phyloP scores from a whole-genome alignment of 2,329 filamentous ascomycete species.

The Xylariaceae sp. region DNA sequence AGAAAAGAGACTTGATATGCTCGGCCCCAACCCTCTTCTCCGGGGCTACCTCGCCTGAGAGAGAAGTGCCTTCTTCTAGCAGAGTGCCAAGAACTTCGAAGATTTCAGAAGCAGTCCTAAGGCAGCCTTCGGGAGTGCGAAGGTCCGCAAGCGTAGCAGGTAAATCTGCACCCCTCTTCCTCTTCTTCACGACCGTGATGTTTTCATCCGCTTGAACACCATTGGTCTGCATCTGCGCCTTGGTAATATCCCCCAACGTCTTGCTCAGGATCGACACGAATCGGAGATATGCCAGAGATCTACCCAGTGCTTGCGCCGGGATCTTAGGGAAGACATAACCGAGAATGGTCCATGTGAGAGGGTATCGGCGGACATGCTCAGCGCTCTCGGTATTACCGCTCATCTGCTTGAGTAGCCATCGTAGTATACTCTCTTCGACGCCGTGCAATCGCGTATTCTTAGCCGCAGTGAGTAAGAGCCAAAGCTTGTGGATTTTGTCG shows the following conservation, averaged over 20 bases:
- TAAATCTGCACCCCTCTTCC: conserved; percentile 49
- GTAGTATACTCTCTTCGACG: conserved; percentile 62
- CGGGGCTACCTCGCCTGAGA: conserved; percentile 38
- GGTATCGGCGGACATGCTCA: conserved; percentile 61
- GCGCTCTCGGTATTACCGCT: conserved; percentile 52
- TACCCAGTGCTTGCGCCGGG: conserved; percentile 71
- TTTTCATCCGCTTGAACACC: conserved; percentile 29
- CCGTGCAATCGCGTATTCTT: conserved; percentile 54
- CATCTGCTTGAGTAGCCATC: conserved; percentile 69
- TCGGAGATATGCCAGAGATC: conserved; percentile 71
- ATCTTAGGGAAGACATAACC: conserved; percentile 67
- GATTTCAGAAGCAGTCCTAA: conserved; percentile 54
- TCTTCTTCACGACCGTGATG: conserved; percentile 39
- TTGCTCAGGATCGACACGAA: conserved; percentile 71
- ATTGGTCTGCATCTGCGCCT: conserved; percentile 22
- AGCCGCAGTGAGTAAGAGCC: conserved; percentile 53
- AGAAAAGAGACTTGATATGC: conserved; percentile 64
- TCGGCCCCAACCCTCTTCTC: conserved; percentile 60
- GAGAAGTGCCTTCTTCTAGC: conserved; percentile 51
- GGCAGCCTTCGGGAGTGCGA: conserved; percentile 47
- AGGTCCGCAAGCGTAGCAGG: conserved; percentile 50
- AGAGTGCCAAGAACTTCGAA: conserved; percentile 55
- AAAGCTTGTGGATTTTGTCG: conserved; percentile 56
- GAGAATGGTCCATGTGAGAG: conserved; percentile 67
- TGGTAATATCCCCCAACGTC: conserved; percentile 64